phyloP scores from a whole-genome alignment of 2,329 filamentous ascomycete genomes.

The Zasmidium citrigriseum region DNA sequence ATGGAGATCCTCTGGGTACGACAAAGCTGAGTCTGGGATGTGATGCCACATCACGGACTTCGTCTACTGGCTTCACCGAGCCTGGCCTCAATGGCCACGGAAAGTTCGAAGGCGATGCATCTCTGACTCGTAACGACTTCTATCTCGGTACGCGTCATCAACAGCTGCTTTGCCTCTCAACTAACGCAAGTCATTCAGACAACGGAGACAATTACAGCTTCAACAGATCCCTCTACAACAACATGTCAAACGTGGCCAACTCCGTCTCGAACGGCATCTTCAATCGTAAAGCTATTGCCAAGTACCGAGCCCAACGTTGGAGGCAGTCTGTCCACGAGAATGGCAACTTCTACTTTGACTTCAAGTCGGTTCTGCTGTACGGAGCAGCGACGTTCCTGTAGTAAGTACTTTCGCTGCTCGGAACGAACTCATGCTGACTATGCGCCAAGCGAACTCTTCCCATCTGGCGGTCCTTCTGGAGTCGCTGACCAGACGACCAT shows the following conservation, averaged over 20 bases:
- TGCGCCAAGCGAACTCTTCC: slow-evolving; percentile 33
- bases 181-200: too few species aligned
- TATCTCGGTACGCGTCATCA: not conserved
- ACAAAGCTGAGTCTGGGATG: slow-evolving; percentile 44
- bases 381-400: slow-evolving; percentile 49
- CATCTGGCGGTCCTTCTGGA: slow-evolving; percentile 28
- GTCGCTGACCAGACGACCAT: too few species aligned
- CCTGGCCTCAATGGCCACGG: slow-evolving; percentile 44
- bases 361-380: slow-evolving; percentile 42
- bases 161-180: slow-evolving; percentile 33
- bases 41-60: slow-evolving; percentile 43
- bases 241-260: slow-evolving; percentile 36
- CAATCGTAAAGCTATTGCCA: not conserved
- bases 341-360: slow-evolving; percentile 47
- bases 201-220: slow-evolving; percentile 43
- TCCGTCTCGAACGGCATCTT: not conserved
- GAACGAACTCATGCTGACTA: slow-evolving; percentile 7
- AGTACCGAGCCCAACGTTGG: slow-evolving; percentile 38
- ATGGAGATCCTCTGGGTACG: slow-evolving; percentile 28
- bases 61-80: slow-evolving; percentile 35
- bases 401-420: slow-evolving; percentile 40
- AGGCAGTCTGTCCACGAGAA: slow-evolving; percentile 41
- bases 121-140: slow-evolving; percentile 42
- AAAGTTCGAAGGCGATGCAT: slow-evolving; percentile 43
- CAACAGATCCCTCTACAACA: slow-evolving; percentile 43